Conservation (phyloP, 352 stramenopile species). For the Phytophthora europaea region DNA sequence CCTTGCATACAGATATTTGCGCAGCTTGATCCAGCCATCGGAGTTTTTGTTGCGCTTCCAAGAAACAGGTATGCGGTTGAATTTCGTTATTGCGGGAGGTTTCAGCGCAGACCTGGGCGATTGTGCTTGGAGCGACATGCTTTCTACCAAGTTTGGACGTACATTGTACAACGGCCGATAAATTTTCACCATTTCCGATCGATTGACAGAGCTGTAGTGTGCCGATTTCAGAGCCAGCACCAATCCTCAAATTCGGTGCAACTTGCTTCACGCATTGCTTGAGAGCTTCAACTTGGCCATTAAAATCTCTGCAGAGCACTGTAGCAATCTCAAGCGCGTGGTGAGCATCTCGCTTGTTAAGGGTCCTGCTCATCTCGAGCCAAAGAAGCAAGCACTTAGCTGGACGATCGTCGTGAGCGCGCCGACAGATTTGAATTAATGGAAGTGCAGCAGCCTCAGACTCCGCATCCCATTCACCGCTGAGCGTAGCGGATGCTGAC, state of each 20-base stretch:
- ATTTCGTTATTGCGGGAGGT: neutral
- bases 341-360: conserved; percentile 30
- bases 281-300: conserved; percentile 30
- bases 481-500: neutral
- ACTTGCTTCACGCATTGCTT: conserved; percentile 42
- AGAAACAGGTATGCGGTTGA: conserved; percentile 51
- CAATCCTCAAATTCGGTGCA: conserved; percentile 25
- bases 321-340: conserved; percentile 12
- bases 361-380: conserved; percentile 38
- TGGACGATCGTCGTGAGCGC: conserved; percentile 36
- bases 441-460: conserved; percentile 15
- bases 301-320: conserved; percentile 30
- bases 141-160: conserved; percentile 30
- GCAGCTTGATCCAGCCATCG: conserved; percentile 56
- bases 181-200: conserved; percentile 18
- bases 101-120: conserved; percentile 47
- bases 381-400: conserved; percentile 51
- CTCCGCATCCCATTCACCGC: neutral
- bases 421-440: conserved; percentile 47
- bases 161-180: conserved; percentile 34
- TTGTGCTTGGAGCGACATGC: conserved; percentile 22
- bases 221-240: conserved; percentile 12
- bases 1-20: conserved; percentile 45
- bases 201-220: conserved; percentile 42
- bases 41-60: conserved; percentile 53